Evolutionary conservation across 208 protist species (phyloP).

Genomic region (Acanthamoeba royreba): DNA sequence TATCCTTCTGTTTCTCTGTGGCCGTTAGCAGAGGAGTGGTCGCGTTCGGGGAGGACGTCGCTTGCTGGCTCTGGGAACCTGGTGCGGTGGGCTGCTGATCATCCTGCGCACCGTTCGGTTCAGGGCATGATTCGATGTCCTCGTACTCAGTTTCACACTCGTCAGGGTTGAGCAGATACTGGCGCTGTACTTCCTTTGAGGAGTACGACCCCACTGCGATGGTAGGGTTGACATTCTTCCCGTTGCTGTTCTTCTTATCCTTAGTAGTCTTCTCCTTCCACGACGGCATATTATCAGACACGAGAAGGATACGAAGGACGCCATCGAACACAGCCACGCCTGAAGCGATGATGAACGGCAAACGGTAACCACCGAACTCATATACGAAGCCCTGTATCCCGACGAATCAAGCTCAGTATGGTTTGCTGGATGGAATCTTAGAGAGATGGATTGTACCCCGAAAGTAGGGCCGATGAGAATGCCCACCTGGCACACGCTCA

Average conservation of each 20-base stretch:
- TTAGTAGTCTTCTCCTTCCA: not conserved
- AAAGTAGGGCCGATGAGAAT: not conserved
- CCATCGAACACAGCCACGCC: not conserved
- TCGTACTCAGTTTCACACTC: not conserved
- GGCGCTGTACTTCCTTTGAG: not conserved
- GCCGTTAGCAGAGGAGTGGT: not conserved
- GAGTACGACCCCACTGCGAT: not conserved
- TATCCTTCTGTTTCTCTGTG: not conserved
- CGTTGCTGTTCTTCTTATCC: not conserved
- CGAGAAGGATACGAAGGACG: not conserved
- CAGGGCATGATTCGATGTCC: not conserved
- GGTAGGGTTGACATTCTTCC: not conserved
- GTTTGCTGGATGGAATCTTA: not conserved
- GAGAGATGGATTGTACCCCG: not conserved
- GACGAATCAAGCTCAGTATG: not conserved
- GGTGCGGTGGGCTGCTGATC: not conserved
- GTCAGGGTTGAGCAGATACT: not conserved
- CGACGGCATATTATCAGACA: not conserved
- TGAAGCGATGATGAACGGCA: not conserved
- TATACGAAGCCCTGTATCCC: not conserved
- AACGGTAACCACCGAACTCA: not conserved
- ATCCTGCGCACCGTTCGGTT: not conserved
- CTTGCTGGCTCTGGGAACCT: not conserved
- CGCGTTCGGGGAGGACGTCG: not conserved
- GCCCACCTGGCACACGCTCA: not conserved